These are phyloP conservation scores for Jasminum sambac DNA, from an alignment of 257 asterid species.

Conservation along the genomic window DNA sequence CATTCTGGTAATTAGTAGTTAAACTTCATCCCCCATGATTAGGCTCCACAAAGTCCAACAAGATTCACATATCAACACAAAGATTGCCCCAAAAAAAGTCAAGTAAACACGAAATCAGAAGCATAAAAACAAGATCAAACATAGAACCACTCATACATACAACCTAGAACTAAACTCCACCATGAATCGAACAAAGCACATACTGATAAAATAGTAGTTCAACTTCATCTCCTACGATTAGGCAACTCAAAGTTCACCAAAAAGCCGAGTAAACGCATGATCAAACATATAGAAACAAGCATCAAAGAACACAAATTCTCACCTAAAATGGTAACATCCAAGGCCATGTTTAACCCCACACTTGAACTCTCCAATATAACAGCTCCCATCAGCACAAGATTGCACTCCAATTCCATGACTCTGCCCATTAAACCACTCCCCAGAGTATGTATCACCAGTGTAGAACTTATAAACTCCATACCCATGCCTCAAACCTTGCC, in stretches of 20 bases:
- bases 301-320: background rate
- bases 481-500: slow-evolving; percentile 82
- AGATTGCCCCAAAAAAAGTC: background rate
- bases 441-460: slow-evolving; percentile 82
- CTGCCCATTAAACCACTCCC: slow-evolving; percentile 91
- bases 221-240: no score
- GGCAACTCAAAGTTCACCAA: slow-evolving; percentile 26
- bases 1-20: background rate
- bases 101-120: background rate
- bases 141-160: no score
- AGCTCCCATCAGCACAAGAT: slow-evolving; percentile 90
- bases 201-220: no score
- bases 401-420: slow-evolving; percentile 85
- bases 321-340: slow-evolving; percentile 95
- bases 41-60: background rate
- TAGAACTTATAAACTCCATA: slow-evolving; percentile 75
- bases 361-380: slow-evolving; percentile 74
- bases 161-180: no score
- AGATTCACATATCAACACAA: slow-evolving; percentile 3
- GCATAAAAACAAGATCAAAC: no score
- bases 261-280: background rate
- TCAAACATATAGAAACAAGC: slow-evolving; percentile 17
- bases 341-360: slow-evolving; percentile 77
- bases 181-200: no score
- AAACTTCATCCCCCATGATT: background rate